Base-by-base conservation (phyloP, 2,329 filamentous ascomycete genomes). In the Sarocladium oryzae region DNA sequence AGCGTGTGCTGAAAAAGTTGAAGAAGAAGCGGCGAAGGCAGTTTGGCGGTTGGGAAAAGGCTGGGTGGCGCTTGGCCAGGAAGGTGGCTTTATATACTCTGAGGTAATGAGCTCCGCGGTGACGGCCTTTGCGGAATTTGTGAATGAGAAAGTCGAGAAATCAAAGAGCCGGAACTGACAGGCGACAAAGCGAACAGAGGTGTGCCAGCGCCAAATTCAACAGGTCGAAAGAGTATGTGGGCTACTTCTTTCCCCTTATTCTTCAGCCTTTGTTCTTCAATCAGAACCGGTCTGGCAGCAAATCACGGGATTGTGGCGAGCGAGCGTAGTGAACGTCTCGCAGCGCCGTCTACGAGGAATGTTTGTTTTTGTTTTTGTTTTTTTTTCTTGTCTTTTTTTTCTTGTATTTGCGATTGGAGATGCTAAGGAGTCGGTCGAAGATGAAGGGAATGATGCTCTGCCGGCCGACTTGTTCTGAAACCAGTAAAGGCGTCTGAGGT, bases 11-110 rank as follows among this genome's bases (percentile, higher is more conserved):
- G 71, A 48, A 73, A 72, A 61, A 79, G 72, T 65, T 80, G 77
- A 66, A 84, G 73, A 67, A 86, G 84, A 61, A 86, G 78, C 70
- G 81, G 82, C 58, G 83, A 87, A 83, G 86, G 82, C 82, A 83
- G 75, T 65, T 82, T 85, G 78, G 65, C 80, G 79, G 69, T 41
- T 23, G 23, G 15, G 32, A 50, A 51, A 23, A 40, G 43, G 50
- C 49, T 21, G 43, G 20, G 30, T 11, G 43, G 40, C 23, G 21
- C 40, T 43, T 26, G 23, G 40, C 40, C 40, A 20, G 40, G 11
- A 20, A 43, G 40, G 23, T 43, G 40, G 23, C 3, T 43, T 43
- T 43, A 43, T 40, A 15, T 20, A 43, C 40, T 23, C 26, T 20
- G 23, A 8, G 40, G 23, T 30, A 7, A 7, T 30, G 7, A 30